These are phyloP conservation scores for fission yeast (Schizosaccharomyces pombe) DNA, from an alignment of 805 yeast species.

Conservation along the genomic window DNA sequence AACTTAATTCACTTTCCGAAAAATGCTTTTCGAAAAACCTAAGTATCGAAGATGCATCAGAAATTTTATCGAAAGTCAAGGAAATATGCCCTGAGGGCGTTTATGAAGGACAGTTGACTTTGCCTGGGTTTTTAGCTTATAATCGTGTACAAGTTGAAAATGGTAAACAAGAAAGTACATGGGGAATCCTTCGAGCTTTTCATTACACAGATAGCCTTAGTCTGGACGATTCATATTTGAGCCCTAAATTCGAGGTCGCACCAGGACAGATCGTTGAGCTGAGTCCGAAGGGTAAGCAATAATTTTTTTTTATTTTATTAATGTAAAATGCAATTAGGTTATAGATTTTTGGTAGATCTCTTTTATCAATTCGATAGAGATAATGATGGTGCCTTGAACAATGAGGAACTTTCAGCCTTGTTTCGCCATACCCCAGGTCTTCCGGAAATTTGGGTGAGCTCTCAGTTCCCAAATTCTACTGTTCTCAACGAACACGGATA, in stretches of 20 bases:
- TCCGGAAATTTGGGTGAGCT: constrained; percentile 66
- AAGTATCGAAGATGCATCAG: background rate
- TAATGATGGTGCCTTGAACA: constrained; percentile 85
- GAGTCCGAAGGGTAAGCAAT: constrained; percentile 29
- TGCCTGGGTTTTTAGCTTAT: constrained; percentile 51
- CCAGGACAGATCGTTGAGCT: constrained; percentile 62
- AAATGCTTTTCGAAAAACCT: constrained; percentile 33
- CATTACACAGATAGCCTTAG: constrained; percentile 84
- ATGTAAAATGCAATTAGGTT: constrained; percentile 30
- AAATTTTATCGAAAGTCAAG: background rate
- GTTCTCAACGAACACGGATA: constrained; percentile 76
- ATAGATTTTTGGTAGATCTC: constrained; percentile 71
- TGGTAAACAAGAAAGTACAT: constrained; percentile 88
- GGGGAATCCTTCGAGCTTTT: constrained; percentile 80
- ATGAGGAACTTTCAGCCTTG: constrained; percentile 39
- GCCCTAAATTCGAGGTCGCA: constrained; percentile 57
- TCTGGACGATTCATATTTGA: constrained; percentile 51
- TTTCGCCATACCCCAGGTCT: constrained; percentile 85
- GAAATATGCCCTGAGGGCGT: background rate
- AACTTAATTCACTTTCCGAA: constrained; percentile 41
- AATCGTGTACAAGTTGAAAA: constrained; percentile 67
- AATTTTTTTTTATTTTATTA: background rate
- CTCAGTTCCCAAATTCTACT: constrained; percentile 66
- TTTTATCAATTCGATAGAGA: constrained; percentile 76
- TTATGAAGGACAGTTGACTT: background rate